phyloP scores from a whole-genome alignment of 495 filamentous ascomycete genomes.

The Lasiosphaeria ovina region DNA sequence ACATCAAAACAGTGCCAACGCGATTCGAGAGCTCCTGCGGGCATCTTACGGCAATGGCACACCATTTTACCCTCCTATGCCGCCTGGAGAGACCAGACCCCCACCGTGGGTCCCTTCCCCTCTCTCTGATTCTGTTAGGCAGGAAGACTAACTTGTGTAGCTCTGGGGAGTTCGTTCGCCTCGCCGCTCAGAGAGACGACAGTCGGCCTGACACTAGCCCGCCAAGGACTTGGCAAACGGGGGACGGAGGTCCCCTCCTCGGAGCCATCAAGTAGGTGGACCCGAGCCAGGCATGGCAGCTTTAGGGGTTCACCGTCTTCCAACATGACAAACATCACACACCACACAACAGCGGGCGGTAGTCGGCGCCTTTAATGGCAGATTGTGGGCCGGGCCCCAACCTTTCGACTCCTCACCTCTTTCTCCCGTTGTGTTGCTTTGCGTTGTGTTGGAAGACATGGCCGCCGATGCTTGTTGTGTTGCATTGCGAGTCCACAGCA shows the following conservation, averaged over 20 bases:
- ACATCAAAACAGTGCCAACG: conserved; percentile 10
- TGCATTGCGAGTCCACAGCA: too few relatives aligned
- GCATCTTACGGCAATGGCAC: background rate
- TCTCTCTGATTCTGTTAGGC: background rate
- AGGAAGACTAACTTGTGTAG: background rate
- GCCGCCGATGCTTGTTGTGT: too few relatives aligned
- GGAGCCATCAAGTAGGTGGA: conserved; percentile 37
- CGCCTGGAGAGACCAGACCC: background rate
- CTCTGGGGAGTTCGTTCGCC: conserved; percentile 8
- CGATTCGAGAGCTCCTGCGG: conserved; percentile 22
- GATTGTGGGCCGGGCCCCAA: too few relatives aligned
- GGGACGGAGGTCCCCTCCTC: conserved; percentile 41
- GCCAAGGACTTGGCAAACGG: conserved; percentile 20
- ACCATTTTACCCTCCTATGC: background rate
- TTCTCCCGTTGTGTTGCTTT: too few relatives aligned
- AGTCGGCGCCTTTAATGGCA: too few relatives aligned
- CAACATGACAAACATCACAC: too few relatives aligned
- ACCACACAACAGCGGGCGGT: too few relatives aligned
- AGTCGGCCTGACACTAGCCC: conserved; percentile 6
- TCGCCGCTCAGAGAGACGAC: conserved; percentile 13
- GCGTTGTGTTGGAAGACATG: too few relatives aligned
- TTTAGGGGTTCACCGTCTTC: conserved; percentile 16
- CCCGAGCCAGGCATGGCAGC: conserved; percentile 37
- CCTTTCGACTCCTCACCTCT: too few relatives aligned
- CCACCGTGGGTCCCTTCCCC: background rate